A percentile compares a stretch with the other conserved stretches of the same genome.
phyloP scores from a whole-genome alignment of 163 green algal genomes.

The Scenedesmus sp. region DNA sequence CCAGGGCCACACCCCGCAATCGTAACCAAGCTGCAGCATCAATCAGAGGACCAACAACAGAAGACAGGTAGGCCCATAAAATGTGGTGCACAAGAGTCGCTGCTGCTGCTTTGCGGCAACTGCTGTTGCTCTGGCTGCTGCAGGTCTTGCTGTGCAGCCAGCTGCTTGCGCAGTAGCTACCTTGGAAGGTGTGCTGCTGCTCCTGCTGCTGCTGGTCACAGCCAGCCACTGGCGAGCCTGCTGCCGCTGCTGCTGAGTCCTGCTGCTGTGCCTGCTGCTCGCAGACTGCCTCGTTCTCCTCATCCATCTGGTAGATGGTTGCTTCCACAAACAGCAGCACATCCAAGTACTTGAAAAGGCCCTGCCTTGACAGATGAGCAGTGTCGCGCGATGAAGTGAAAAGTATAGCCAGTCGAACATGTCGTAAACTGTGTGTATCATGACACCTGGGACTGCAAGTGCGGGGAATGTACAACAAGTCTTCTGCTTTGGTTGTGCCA shows the following conservation, averaged over 20 bases:
- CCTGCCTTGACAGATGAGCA: slow-evolving; percentile 54
- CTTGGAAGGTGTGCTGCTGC: slow-evolving; percentile 11
- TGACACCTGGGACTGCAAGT: no score
- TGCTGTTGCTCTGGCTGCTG: neutral
- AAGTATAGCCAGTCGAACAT: no score
- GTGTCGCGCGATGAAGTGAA: neutral
- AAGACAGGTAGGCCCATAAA: no score
- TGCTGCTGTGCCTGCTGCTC: slow-evolving; percentile 16
- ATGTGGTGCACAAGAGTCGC: no score
- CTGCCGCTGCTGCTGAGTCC: neutral
- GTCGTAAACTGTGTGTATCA: no score
- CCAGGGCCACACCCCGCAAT: no score
- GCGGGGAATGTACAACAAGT: no score
- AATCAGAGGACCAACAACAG: no score
- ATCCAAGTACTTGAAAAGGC: slow-evolving; percentile 78
- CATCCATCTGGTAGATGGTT: slow-evolving; percentile 85
- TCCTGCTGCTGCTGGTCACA: neutral
- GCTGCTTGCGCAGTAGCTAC: neutral
- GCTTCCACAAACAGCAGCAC: slow-evolving; percentile 84
- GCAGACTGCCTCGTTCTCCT: slow-evolving; percentile 74
- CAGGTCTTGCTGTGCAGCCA: neutral
- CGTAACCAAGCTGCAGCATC: no score
- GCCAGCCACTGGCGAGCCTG: neutral
- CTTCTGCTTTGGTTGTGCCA: no score
- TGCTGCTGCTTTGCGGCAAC: neutral